phyloP scores from a whole-genome alignment of 495 filamentous ascomycete genomes.

The Hypoxylon rickii region DNA sequence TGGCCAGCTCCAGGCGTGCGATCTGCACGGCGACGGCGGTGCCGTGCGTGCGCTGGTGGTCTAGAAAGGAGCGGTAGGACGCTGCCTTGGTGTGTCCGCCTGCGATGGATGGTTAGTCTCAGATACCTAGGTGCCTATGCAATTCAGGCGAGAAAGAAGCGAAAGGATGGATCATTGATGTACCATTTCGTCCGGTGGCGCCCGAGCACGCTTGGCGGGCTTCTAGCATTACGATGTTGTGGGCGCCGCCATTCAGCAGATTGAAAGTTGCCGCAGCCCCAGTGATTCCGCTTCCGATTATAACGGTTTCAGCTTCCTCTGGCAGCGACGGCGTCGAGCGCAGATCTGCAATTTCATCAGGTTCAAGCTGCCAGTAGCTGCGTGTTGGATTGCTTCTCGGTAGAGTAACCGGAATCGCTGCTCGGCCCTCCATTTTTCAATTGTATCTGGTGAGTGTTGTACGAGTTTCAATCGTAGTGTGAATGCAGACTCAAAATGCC shows the following conservation, averaged over 20 bases:
- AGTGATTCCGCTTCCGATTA: constrained; percentile 75
- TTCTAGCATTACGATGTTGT: constrained; percentile 61
- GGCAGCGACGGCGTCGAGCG: constrained; percentile 55
- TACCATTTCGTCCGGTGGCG: constrained; percentile 65
- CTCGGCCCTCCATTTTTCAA: constrained; percentile 49
- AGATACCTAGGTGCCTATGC: neutral
- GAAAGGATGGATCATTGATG: neutral
- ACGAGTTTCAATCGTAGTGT: neutral
- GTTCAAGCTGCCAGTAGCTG: constrained; percentile 74
- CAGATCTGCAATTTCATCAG: constrained; percentile 58
- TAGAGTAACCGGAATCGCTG: constrained; percentile 51
- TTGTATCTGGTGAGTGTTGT: neutral
- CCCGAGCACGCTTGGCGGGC: constrained; percentile 61
- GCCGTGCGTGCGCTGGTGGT: constrained; percentile 46
- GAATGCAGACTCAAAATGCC: neutral
- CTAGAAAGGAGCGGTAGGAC: constrained; percentile 59
- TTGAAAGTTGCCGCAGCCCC: constrained; percentile 65
- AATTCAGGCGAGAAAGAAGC: neutral
- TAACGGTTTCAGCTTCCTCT: constrained; percentile 56
- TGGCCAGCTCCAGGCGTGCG: constrained; percentile 59
- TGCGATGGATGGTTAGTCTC: constrained; percentile 17
- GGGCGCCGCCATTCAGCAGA: constrained; percentile 46
- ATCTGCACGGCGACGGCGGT: constrained; percentile 55
- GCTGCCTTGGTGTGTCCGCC: constrained; percentile 69
- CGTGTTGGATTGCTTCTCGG: constrained; percentile 62